Percentiles rank a stretch among this genome's conserved stretches.
phyloP scores from a whole-genome alignment of 2,329 filamentous ascomycete species.

The Leptoxyphium fumago region DNA sequence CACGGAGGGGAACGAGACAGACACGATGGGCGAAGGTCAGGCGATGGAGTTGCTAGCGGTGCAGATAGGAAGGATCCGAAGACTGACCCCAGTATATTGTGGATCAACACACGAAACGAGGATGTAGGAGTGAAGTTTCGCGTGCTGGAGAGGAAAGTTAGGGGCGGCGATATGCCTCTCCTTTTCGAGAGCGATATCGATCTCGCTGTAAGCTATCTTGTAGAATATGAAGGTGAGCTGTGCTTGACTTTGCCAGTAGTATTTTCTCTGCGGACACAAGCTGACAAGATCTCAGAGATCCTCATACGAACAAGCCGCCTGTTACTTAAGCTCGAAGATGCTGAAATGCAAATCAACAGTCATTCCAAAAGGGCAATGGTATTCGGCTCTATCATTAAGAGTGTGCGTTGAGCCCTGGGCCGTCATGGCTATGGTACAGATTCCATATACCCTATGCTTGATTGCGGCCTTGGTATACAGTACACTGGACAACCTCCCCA shows the following conservation, averaged over 20 bases:
- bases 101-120: conserved; percentile 45
- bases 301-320: conserved; percentile 49
- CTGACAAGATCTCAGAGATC: conserved; percentile 38
- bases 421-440: too few relatives aligned
- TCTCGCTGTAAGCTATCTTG: conserved; percentile 50
- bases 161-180: conserved; percentile 32
- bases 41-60: conserved; percentile 5
- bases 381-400: conserved; percentile 33
- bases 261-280: not conserved
- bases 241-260: too few relatives aligned
- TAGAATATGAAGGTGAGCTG: conserved; percentile 55
- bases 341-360: conserved; percentile 43
- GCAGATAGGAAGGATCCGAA: conserved; percentile 12
- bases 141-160: conserved; percentile 39
- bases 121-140: conserved; percentile 55
- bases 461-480: too few relatives aligned
- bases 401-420: too few relatives aligned
- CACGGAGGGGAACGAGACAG: not conserved
- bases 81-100: conserved; percentile 40
- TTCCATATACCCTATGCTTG: too few relatives aligned
- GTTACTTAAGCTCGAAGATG: conserved; percentile 50
- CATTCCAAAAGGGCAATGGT: conserved; percentile 52
- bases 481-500: too few relatives aligned
- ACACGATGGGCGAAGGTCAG: not conserved
- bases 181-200: conserved; percentile 47